Percentiles rank a stretch among this genome's conserved stretches.
Conservation (phyloP, 2,329 filamentous ascomycete species). For the Ceratocystis cacaofunesta region DNA sequence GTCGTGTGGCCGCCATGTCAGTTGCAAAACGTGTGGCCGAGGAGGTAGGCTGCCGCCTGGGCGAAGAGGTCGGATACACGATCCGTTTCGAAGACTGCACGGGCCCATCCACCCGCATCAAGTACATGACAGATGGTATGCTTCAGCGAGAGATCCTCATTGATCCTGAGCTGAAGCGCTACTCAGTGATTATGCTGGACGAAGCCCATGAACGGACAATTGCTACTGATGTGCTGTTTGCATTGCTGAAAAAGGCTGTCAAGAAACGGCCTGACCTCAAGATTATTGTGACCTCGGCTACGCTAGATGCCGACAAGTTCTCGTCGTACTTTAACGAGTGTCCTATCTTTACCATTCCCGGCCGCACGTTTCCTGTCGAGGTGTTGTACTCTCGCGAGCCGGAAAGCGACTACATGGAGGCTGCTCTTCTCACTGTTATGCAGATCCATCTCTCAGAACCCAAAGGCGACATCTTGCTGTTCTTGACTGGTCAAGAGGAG, state of each 20-base stretch:
- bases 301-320: slow-evolving; percentile 93
- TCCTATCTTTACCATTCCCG: slow-evolving; percentile 92
- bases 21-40: slow-evolving; percentile 94
- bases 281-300: slow-evolving; percentile 91
- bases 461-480: slow-evolving; percentile 84
- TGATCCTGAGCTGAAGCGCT: slow-evolving; percentile 75
- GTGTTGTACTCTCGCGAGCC: slow-evolving; percentile 91
- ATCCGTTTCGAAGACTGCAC: slow-evolving; percentile 96
- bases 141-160: slow-evolving; percentile 87
- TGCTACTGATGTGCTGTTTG: slow-evolving; percentile 88
- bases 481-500: slow-evolving; percentile 93
- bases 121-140: slow-evolving; percentile 99
- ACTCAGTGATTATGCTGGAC: slow-evolving; percentile 95
- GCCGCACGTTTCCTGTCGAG: slow-evolving; percentile 88
- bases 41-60: slow-evolving; percentile 82
- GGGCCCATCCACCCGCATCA: slow-evolving; percentile 75
- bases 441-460: slow-evolving; percentile 92
- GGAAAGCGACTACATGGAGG: slow-evolving; percentile 88
- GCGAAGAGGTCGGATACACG: slow-evolving; percentile 88
- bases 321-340: slow-evolving; percentile 91
- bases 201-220: slow-evolving; percentile 97
- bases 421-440: slow-evolving; percentile 92
- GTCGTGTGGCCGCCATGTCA: slow-evolving; percentile 93
- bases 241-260: slow-evolving; percentile 81
- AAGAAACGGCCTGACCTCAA: slow-evolving; percentile 77